Conservation (phyloP, 2,329 filamentous ascomycete species). For the Alternaria gansuensis region DNA sequence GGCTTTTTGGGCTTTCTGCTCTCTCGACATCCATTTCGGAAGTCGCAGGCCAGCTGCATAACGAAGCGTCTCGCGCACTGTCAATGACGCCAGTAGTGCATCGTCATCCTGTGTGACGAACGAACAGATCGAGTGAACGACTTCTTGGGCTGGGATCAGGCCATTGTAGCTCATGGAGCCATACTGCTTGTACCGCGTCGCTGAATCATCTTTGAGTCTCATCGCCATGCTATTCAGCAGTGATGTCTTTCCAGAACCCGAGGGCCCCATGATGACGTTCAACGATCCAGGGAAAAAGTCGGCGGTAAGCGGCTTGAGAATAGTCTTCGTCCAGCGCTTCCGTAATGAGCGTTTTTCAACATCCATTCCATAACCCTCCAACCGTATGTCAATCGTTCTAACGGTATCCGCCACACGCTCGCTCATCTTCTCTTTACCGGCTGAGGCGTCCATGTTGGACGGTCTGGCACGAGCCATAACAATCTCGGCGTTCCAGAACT, state of each 20-base stretch:
- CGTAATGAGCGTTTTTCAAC: constrained; percentile 68
- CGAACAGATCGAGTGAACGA: constrained; percentile 75
- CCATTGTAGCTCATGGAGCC: constrained; percentile 76
- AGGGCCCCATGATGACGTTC: constrained; percentile 83
- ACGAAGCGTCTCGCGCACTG: constrained; percentile 76
- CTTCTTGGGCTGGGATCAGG: constrained; percentile 70
- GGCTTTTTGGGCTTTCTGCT: constrained; percentile 72
- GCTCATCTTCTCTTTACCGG: constrained; percentile 74
- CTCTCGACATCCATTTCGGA: constrained; percentile 73
- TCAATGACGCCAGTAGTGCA: constrained; percentile 75
- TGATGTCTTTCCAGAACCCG: constrained; percentile 79
- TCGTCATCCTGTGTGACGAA: constrained; percentile 84
- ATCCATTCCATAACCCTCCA: constrained; percentile 70
- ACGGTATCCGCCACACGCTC: constrained; percentile 63
- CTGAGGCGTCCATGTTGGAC: constrained; percentile 66
- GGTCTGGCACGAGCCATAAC: constrained; percentile 70
- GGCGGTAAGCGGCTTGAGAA: constrained; percentile 72
- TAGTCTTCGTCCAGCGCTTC: constrained; percentile 61
- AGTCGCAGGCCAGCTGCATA: constrained; percentile 73
- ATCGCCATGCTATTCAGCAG: constrained; percentile 77
- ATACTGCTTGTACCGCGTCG: constrained; percentile 68
- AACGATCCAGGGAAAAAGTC: constrained; percentile 73
- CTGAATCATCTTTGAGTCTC: constrained; percentile 68
- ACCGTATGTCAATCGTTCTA: constrained; percentile 69
- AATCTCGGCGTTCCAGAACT: constrained; percentile 73